These are phyloP conservation scores for Carex arenaria DNA, from an alignment of 202 grass and related monocot species.

Conservation along the genomic window DNA sequence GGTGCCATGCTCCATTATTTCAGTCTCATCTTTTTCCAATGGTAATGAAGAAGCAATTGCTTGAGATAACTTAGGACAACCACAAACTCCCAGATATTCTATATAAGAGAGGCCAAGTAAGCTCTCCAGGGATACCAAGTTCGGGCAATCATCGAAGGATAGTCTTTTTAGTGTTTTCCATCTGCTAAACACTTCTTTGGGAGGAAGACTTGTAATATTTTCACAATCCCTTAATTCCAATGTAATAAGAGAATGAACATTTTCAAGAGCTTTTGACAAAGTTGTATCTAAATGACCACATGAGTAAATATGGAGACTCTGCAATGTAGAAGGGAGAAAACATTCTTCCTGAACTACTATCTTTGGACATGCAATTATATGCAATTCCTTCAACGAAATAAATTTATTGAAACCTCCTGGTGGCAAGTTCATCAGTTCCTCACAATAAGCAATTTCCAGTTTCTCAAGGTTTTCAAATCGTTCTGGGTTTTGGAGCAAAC, in stretches of 20 bases:
- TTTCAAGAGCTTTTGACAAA: background rate
- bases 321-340: background rate
- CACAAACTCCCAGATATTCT: too few relatives aligned
- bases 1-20: too few relatives aligned
- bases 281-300: background rate
- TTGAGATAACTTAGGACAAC: too few relatives aligned
- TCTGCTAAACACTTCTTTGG: too few relatives aligned
- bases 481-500: background rate
- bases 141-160: accelerated
- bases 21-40: too few relatives aligned
- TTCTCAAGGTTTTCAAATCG: background rate
- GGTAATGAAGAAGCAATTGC: too few relatives aligned
- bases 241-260: too few relatives aligned
- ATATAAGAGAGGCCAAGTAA: too few relatives aligned
- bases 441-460: background rate
- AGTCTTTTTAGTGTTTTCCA: too few relatives aligned
- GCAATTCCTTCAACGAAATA: background rate
- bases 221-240: accelerated
- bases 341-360: background rate
- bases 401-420: slow-evolving; percentile 11
- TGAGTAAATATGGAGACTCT: background rate
- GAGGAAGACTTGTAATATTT: too few relatives aligned
- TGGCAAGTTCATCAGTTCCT: background rate
- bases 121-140: too few relatives aligned
- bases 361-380: too few relatives aligned